Evolutionary conservation across 345 rosid species (phyloP).

Genomic region (Microthlaspi erraticum): DNA sequence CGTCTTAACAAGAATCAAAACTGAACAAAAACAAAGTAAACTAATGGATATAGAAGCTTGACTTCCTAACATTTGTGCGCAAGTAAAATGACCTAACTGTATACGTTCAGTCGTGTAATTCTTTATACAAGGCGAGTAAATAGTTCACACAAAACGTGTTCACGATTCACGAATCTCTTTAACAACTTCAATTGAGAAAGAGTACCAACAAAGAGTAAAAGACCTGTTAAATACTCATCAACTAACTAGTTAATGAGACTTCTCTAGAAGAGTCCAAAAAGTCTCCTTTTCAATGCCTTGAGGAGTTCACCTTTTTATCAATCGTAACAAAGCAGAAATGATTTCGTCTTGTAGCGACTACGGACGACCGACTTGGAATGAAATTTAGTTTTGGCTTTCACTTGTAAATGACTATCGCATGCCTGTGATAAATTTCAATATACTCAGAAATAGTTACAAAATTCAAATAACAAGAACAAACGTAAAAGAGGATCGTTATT

Average conservation of each 20-base stretch:
- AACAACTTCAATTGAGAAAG: constrained; percentile 7
- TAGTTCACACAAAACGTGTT: neutral
- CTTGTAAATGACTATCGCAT: neutral
- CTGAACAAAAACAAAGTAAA: neutral
- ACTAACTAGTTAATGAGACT: no score
- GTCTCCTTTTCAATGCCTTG: no score
- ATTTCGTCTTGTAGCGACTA: no score
- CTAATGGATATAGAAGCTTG: constrained; percentile 2
- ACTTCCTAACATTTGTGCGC: constrained; percentile 1
- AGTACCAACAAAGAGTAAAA: no score
- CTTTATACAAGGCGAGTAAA: neutral
- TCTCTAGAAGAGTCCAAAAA: no score
- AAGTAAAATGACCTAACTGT: neutral
- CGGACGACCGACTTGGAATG: neutral
- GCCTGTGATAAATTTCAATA: neutral
- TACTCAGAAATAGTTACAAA: neutral
- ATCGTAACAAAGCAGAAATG: no score
- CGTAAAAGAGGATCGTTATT: neutral
- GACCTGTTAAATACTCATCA: no score
- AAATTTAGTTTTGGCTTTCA: neutral
- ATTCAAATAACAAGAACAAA: constrained; percentile 1
- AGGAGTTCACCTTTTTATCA: no score
- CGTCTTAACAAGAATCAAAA: neutral
- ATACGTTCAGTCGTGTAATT: neutral
- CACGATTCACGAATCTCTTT: neutral